Percentiles rank a stretch among this genome's conserved stretches.
phyloP scores from a whole-genome alignment of 257 asterid species.

The Solanum commersonii region DNA sequence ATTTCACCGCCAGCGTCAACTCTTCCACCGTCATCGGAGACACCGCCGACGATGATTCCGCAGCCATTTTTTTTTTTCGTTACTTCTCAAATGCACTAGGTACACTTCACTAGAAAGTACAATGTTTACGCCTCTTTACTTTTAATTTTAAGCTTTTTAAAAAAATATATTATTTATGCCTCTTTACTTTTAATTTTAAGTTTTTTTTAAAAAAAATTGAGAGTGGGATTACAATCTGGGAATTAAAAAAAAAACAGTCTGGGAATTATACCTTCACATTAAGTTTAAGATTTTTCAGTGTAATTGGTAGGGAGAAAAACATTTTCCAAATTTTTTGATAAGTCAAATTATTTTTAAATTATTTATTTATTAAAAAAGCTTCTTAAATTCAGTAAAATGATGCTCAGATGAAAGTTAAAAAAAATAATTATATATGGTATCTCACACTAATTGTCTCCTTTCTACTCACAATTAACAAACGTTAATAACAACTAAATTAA shows the following conservation, averaged over 20 bases:
- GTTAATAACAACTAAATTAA: too few relatives aligned
- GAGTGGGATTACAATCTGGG: too few relatives aligned
- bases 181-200: neutral
- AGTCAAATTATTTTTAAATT: neutral
- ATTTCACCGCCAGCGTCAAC: slow-evolving; percentile 75
- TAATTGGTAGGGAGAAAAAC: neutral
- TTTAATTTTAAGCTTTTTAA: neutral
- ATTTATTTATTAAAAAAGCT: neutral
- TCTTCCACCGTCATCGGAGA: slow-evolving; percentile 71
- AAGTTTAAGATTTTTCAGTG: neutral
- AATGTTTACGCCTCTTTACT: neutral
- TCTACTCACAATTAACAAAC: neutral
- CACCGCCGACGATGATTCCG: slow-evolving; percentile 43
- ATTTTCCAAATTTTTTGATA: neutral
- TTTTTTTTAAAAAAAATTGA: too few relatives aligned
- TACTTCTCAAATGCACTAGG: neutral
- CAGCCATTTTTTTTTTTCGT: slow-evolving; percentile 35
- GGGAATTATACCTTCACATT: neutral
- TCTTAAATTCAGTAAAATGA: neutral
- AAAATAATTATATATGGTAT: neutral
- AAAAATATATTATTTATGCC: neutral
- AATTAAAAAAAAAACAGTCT: too few relatives aligned
- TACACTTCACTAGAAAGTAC: neutral
- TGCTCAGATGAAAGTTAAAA: neutral
- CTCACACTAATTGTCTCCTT: neutral